These are phyloP conservation scores for Cymbidium sinense DNA, from an alignment of 106 monocot species.

Conservation along the genomic window DNA sequence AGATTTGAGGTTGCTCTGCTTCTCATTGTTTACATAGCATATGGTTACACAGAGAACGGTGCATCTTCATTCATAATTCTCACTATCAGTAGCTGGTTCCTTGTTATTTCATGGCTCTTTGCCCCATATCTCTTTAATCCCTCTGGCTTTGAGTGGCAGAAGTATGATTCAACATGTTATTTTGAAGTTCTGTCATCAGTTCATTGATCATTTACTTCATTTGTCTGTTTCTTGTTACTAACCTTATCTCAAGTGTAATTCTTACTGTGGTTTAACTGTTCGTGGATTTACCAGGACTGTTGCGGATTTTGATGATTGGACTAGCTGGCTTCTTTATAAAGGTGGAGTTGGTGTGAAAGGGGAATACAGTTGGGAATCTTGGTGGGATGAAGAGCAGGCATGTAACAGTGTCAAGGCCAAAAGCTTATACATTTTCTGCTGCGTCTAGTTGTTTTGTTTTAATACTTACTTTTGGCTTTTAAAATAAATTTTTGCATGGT, in stretches of 20 bases:
- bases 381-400: conserved; percentile 99
- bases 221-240: neutral
- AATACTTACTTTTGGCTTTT: neutral
- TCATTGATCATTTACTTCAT: neutral
- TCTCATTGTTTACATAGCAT: conserved; percentile 86
- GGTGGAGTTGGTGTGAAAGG: conserved; percentile 93
- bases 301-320: conserved; percentile 98
- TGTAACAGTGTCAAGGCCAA: neutral
- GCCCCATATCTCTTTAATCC: conserved; percentile 97
- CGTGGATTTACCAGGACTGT: conserved; percentile 54
- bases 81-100: conserved; percentile 91
- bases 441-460: neutral
- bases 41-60: conserved; percentile 74
- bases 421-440: neutral
- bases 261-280: neutral
- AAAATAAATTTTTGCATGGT: neutral
- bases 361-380: conserved; percentile 91
- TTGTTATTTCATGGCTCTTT: conserved; percentile 94
- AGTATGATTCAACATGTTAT: conserved; percentile 38
- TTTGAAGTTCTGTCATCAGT: neutral
- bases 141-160: conserved; percentile 98
- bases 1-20: conserved; percentile 90
- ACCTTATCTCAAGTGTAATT: neutral
- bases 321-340: conserved; percentile 80
- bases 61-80: conserved; percentile 70